phyloP scores from a whole-genome alignment of 2,329 filamentous ascomycete species.

The Monilinia vaccinii-corymbosi region DNA sequence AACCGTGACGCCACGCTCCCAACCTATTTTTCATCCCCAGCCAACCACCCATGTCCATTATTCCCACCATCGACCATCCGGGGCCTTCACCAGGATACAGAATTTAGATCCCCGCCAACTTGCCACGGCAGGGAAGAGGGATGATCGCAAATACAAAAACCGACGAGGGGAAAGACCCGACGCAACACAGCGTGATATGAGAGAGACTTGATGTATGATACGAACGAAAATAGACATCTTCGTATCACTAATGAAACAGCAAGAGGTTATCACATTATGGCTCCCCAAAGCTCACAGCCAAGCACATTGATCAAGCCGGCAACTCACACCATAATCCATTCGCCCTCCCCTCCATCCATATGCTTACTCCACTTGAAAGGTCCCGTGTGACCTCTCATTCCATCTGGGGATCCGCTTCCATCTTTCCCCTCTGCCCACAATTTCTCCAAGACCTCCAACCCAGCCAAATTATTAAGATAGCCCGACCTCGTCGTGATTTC shows the following conservation, averaged over 20 bases:
- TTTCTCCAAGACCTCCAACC: conserved; percentile 75
- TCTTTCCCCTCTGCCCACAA: conserved; percentile 50
- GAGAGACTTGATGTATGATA: background rate
- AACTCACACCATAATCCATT: conserved; percentile 58
- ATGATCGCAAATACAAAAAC: background rate
- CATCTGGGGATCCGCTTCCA: conserved; percentile 6
- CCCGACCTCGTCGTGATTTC: conserved; percentile 84
- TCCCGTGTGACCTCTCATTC: conserved; percentile 8
- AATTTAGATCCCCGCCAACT: background rate
- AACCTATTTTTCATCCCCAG: background rate
- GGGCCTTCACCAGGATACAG: background rate
- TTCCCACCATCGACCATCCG: background rate
- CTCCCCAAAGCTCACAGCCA: background rate
- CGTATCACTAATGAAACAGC: background rate
- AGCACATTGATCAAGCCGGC: background rate
- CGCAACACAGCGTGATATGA: background rate
- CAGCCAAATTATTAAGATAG: conserved; percentile 87
- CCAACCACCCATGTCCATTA: background rate
- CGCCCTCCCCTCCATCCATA: conserved; percentile 40
- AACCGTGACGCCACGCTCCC: background rate
- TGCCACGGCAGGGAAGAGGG: background rate
- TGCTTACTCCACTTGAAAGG: conserved; percentile 26
- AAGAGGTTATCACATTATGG: background rate
- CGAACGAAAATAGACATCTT: background rate
- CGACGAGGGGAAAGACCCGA: background rate